These are phyloP conservation scores for Manihot esculenta DNA, from an alignment of 441 rosid species.

Conservation along the genomic window DNA sequence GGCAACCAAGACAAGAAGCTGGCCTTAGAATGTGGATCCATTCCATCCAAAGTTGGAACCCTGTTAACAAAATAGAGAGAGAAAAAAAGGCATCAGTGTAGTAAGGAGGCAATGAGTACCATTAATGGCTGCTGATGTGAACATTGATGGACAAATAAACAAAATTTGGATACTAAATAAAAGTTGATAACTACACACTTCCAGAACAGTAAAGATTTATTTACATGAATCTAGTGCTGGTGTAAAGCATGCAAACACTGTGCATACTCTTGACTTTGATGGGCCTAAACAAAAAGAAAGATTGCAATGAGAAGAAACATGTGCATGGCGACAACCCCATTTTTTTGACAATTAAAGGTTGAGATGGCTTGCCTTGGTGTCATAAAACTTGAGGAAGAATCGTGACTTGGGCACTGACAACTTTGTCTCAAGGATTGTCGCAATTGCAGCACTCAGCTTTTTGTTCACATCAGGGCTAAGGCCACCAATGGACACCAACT, in stretches of 20 bases:
- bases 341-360: slow-evolving; percentile 12
- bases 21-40: slow-evolving; percentile 66
- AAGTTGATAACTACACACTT: slow-evolving; percentile 25
- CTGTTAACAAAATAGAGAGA: slow-evolving; percentile 35
- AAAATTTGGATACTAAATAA: slow-evolving; percentile 14
- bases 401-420: slow-evolving; percentile 77
- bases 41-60: slow-evolving; percentile 92
- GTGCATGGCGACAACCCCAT: slow-evolving; percentile 28
- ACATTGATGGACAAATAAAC: slow-evolving; percentile 14
- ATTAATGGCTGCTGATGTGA: slow-evolving; percentile 6
- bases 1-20: background rate
- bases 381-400: slow-evolving; percentile 83
- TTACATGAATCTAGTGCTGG: slow-evolving; percentile 84
- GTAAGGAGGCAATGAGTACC: background rate
- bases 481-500: slow-evolving; percentile 90
- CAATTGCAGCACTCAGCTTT: slow-evolving; percentile 76
- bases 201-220: slow-evolving; percentile 41
- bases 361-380: slow-evolving; percentile 70
- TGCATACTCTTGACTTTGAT: slow-evolving; percentile 92
- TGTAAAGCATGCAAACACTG: slow-evolving; percentile 99
- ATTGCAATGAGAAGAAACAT: slow-evolving; percentile 43
- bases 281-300: slow-evolving; percentile 75
- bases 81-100: slow-evolving; percentile 18
- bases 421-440: slow-evolving; percentile 74
- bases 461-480: slow-evolving; percentile 75